Evolutionary conservation across 768 basidiomycete species (phyloP).

Genomic region (Mycena capillaripes): DNA sequence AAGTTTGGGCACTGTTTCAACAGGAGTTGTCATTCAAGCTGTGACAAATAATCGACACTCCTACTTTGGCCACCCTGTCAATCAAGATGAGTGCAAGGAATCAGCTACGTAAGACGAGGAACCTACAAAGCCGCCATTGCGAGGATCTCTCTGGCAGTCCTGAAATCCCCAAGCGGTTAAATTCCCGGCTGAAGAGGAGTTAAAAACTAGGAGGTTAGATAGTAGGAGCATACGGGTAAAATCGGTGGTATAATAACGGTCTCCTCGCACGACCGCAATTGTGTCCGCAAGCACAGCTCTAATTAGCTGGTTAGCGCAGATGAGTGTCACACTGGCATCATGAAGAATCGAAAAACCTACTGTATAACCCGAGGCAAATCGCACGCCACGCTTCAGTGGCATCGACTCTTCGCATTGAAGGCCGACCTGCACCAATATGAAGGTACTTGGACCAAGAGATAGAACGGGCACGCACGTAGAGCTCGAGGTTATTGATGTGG

Average conservation of each 20-base stretch:
- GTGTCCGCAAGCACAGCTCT: conserved; percentile 67
- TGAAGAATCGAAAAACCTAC: conserved; percentile 26
- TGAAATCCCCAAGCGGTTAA: conserved; percentile 67
- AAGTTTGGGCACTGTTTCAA: conserved; percentile 53
- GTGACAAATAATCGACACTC: conserved; percentile 15
- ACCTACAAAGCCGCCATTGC: conserved; percentile 49
- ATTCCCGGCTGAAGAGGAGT: conserved; percentile 47
- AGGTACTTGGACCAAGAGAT: too few relatives aligned
- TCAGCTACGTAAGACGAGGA: neutral
- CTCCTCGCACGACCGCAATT: conserved; percentile 65
- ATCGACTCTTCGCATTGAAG: conserved; percentile 67
- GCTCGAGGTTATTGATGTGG: conserved; percentile 54
- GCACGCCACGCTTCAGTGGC: conserved; percentile 59
- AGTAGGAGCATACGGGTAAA: conserved; percentile 57
- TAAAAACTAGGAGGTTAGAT: neutral
- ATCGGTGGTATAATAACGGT: conserved; percentile 65
- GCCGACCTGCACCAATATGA: conserved; percentile 35
- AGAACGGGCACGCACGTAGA: conserved; percentile 41
- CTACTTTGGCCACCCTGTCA: conserved; percentile 48
- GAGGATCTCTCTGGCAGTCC: conserved; percentile 59
- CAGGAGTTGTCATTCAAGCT: neutral
- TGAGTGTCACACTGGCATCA: neutral
- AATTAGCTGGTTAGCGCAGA: conserved; percentile 48
- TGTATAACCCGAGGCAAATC: conserved; percentile 75
- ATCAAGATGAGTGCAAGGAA: neutral